Percentiles rank a stretch among this genome's conserved stretches.
Conservation (phyloP, 371 early-diverging fungal genomes). For the Mortierella sp. region DNA sequence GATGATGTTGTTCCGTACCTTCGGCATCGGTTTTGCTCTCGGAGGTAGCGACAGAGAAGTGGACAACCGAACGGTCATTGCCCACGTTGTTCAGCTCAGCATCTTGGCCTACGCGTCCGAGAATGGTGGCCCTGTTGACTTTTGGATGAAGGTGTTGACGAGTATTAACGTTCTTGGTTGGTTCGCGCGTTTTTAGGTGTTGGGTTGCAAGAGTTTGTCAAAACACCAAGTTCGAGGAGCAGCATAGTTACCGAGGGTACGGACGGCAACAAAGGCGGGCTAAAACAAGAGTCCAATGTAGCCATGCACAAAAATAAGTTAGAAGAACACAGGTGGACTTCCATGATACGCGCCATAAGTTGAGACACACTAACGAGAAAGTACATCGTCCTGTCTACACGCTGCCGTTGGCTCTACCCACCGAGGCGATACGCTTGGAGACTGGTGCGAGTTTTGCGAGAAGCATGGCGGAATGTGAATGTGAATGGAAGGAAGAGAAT, state of each 20-base stretch:
- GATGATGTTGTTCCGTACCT: slow-evolving; percentile 49
- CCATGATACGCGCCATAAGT: no score
- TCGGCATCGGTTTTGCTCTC: slow-evolving; percentile 68
- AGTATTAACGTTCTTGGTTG: neutral
- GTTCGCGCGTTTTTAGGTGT: neutral
- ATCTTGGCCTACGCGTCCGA: slow-evolving; percentile 70
- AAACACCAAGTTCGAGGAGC: neutral
- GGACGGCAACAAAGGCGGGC: slow-evolving; percentile 45
- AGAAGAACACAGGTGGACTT: neutral
- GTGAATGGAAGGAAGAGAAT: neutral
- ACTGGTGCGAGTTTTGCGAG: slow-evolving; percentile 26
- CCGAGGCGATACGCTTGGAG: slow-evolving; percentile 48
- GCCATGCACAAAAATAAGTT: neutral
- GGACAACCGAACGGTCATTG: slow-evolving; percentile 60
- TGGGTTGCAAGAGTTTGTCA: no score
- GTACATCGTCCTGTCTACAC: neutral
- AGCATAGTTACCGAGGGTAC: slow-evolving; percentile 30
- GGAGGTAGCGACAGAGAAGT: slow-evolving; percentile 73
- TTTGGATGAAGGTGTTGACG: neutral
- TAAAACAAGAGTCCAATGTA: neutral
- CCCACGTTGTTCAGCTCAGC: slow-evolving; percentile 58
- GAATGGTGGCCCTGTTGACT: slow-evolving; percentile 69
- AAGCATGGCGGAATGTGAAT: slow-evolving; percentile 23
- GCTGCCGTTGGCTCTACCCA: slow-evolving; percentile 9
- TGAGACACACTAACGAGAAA: no score